Base-by-base conservation (phyloP, 2,329 filamentous ascomycete species). In the Paraconiothyrium sp. region DNA sequence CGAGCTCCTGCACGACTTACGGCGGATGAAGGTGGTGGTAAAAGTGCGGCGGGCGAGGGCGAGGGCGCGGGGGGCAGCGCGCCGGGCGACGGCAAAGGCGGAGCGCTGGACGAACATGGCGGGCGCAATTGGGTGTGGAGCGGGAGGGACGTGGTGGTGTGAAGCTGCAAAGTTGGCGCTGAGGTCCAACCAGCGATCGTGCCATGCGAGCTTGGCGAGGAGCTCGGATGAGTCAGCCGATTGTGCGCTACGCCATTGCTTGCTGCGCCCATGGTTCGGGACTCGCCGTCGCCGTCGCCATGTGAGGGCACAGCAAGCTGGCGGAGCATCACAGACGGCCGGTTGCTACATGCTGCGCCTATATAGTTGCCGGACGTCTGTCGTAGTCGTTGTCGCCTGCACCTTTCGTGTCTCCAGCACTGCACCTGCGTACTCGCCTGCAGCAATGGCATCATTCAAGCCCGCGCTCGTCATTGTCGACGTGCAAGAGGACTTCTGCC, bases 401-500 rank as follows among this genome's bases (percentile, higher is more conserved):
- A n/a, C 24, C 24, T 48, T 2, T 24, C 24, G 20, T 13, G 24
- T 11, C 43, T 5, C 39, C 39, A 30, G 51, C 34, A 61, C n/a
- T 34, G n/a, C 16, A 5, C 24, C 57, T 35, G 3, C 41, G 34
- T 44, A 47, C 44, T 27, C 43, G 35, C 27, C 30, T 49, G 44
- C 43, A n/a, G 20, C 48, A 50, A 65, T 13, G 22, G 75, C 75
- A 73, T 39, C 70, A 20, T 78, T 75, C 65, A 74, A 72, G 54
- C 84, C 88, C 48, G 88, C 88, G n/a, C 78, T 90, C 41, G 79
- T 97, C 51, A 85, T 97, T 11, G 90, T 97, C 57, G 94, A 97
- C 79, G 85, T 97, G 74, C 95, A 98, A 80, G 91, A 97, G 78
- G 94, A 98, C 82, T 98, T 97, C 78, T 97, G 93, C 78, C 92